These are phyloP conservation scores for Calonectria leucothoes DNA, from an alignment of 2,329 filamentous ascomycete genomes.

Conservation along the genomic window DNA sequence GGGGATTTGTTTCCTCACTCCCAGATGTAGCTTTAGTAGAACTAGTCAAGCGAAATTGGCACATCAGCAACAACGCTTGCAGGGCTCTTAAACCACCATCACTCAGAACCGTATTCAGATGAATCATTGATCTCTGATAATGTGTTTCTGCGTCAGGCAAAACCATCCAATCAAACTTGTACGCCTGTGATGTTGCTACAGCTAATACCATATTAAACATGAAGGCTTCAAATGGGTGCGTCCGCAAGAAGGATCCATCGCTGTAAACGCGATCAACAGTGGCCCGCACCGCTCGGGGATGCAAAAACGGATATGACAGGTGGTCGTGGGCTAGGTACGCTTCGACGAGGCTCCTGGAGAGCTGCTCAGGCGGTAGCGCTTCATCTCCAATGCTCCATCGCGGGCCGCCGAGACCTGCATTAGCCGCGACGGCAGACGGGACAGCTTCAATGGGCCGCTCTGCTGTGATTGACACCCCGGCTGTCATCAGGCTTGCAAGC, in stretches of 20 bases:
- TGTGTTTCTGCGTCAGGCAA: constrained; percentile 56
- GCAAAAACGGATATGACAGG: constrained; percentile 55
- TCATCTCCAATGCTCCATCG: constrained; percentile 45
- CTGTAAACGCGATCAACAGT: constrained; percentile 37
- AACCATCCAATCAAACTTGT: constrained; percentile 58
- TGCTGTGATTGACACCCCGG: constrained; percentile 20
- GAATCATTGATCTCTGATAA: constrained; percentile 51
- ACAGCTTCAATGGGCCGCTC: constrained; percentile 1
- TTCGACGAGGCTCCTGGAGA: constrained; percentile 15
- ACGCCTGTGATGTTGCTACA: constrained; percentile 55
- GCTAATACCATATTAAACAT: constrained; percentile 57
- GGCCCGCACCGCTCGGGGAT: constrained; percentile 33
- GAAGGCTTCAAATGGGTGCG: constrained; percentile 49
- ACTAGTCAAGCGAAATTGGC: constrained; percentile 56
- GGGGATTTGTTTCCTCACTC: neutral
- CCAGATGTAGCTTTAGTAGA: constrained; percentile 49
- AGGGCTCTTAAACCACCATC: constrained; percentile 49
- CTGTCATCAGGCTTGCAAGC: constrained; percentile 54
- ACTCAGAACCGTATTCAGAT: constrained; percentile 50
- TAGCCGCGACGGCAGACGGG: constrained; percentile 23
- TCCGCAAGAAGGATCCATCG: constrained; percentile 42
- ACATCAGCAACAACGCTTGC: constrained; percentile 56
- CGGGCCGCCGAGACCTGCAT: constrained; percentile 19
- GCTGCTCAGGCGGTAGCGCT: constrained; percentile 40
- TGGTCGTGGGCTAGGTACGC: constrained; percentile 57